phyloP scores from a whole-genome alignment of 2,329 filamentous ascomycete species.

The Penicillium sp. region DNA sequence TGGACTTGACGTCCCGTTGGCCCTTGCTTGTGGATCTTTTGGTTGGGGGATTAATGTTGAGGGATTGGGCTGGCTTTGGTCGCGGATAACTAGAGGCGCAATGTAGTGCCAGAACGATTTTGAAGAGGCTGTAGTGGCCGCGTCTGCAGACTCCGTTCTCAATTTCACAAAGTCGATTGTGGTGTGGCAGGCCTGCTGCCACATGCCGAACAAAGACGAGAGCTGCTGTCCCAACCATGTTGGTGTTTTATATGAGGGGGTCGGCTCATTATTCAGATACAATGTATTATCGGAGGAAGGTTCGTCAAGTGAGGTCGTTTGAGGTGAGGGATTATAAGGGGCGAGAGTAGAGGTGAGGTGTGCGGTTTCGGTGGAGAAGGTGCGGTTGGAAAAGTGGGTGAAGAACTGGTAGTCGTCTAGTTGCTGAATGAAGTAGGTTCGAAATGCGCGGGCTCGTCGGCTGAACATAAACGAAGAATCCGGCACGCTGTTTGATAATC shows the following conservation, averaged over 20 bases:
- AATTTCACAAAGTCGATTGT: constrained; percentile 19
- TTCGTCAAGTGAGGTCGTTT: constrained; percentile 10
- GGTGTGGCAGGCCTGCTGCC: constrained; percentile 40
- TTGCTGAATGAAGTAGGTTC: constrained; percentile 34
- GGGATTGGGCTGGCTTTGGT: background rate
- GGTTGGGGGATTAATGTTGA: constrained; percentile 1
- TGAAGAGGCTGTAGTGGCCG: constrained; percentile 2
- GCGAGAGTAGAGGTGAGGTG: constrained; percentile 12
- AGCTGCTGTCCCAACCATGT: constrained; percentile 9
- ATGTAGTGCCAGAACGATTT: constrained; percentile 5
- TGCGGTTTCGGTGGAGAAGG: constrained; percentile 10
- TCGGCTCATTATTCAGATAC: constrained; percentile 9
- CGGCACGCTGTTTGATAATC: constrained; percentile 13
- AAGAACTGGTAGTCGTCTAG: constrained; percentile 32
- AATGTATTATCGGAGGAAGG: constrained; percentile 1
- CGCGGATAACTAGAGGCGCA: constrained; percentile 4
- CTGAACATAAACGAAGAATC: constrained; percentile 32
- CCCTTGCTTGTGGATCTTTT: background rate
- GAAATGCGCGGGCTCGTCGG: constrained; percentile 35
- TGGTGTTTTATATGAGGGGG: constrained; percentile 3
- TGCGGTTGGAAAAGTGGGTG: constrained; percentile 27
- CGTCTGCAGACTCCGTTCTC: constrained; percentile 1
- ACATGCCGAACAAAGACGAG: constrained; percentile 23
- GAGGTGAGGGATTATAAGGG: constrained; percentile 16
- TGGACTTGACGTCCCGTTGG: background rate